phyloP scores from a whole-genome alignment of 331 rosid species.

The Rosa hybrid region DNA sequence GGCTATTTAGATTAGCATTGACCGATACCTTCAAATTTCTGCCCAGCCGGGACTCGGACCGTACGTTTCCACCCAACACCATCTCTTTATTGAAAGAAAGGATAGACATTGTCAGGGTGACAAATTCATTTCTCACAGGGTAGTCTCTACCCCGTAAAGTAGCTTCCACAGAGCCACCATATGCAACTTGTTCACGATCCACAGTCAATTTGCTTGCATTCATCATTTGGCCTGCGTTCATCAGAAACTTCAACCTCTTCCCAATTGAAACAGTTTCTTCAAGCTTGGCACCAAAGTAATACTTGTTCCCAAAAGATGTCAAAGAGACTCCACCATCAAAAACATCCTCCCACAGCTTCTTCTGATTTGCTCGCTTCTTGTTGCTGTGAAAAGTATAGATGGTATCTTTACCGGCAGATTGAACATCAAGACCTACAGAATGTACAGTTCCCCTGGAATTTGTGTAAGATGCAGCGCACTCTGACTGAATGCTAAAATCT shows the following conservation, averaged over 20 bases:
- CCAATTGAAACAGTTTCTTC: conserved; percentile 81
- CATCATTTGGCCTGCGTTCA: conserved; percentile 63
- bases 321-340: conserved; percentile 78
- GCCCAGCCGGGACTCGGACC: conserved; percentile 70
- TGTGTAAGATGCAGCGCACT: conserved; percentile 73
- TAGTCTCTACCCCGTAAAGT: conserved; percentile 76
- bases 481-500: conserved; percentile 74
- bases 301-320: conserved; percentile 71
- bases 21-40: conserved; percentile 59
- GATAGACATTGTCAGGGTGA: conserved; percentile 62
- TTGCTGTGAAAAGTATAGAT: conserved; percentile 65
- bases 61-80: conserved; percentile 76
- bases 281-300: conserved; percentile 76
- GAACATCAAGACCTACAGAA: conserved; percentile 79
- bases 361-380: conserved; percentile 47
- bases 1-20: conserved; percentile 82
- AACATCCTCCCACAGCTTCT: conserved; percentile 54
- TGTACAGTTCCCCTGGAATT: conserved; percentile 60
- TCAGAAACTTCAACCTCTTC: conserved; percentile 71
- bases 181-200: conserved; percentile 73
- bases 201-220: conserved; percentile 59
- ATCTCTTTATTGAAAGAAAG: conserved; percentile 77
- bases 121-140: conserved; percentile 71
- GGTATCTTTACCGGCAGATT: conserved; percentile 69
- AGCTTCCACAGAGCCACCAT: conserved; percentile 83